Conservation (phyloP, 495 filamentous ascomycete genomes). For the Penicillium bovifimosum region DNA sequence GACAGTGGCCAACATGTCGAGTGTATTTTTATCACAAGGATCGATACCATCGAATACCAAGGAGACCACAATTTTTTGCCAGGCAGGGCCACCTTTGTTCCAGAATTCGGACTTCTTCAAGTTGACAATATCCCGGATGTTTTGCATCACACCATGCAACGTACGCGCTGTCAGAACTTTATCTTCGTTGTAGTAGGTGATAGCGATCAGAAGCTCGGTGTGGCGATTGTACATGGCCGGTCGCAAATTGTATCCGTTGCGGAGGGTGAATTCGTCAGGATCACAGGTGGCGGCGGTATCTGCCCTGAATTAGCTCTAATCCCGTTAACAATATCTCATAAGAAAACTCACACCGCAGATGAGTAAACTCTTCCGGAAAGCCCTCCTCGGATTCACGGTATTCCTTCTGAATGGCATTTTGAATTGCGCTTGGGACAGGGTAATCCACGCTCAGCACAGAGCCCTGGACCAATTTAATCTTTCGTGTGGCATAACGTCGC, state of each 20-base stretch:
- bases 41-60: conserved; percentile 97
- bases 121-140: conserved; percentile 96
- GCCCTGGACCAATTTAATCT: conserved; percentile 93
- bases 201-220: conserved; percentile 92
- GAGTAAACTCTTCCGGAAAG: conserved; percentile 78
- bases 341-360: conserved; percentile 74
- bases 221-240: conserved; percentile 99
- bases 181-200: conserved; percentile 99
- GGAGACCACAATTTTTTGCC: conserved; percentile 98
- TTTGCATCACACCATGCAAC: conserved; percentile 96
- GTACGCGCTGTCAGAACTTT: conserved; percentile 89
- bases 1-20: conserved; percentile 90
- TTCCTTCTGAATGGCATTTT: conserved; percentile 91
- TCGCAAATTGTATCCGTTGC: conserved; percentile 96
- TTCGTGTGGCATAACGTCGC: conserved; percentile 86
- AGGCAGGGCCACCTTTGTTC: conserved; percentile 97
- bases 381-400: conserved; percentile 81
- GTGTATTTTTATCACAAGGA: conserved; percentile 91
- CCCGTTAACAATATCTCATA: background rate
- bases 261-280: conserved; percentile 95
- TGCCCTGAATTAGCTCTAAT: conserved; percentile 19
- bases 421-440: conserved; percentile 93
- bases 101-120: conserved; percentile 97
- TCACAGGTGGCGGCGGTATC: conserved; percentile 97
- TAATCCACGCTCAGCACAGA: conserved; percentile 96